Evolutionary conservation across 179 eudicot genomes (phyloP).

Genomic region (Actinidia chinensis): DNA sequence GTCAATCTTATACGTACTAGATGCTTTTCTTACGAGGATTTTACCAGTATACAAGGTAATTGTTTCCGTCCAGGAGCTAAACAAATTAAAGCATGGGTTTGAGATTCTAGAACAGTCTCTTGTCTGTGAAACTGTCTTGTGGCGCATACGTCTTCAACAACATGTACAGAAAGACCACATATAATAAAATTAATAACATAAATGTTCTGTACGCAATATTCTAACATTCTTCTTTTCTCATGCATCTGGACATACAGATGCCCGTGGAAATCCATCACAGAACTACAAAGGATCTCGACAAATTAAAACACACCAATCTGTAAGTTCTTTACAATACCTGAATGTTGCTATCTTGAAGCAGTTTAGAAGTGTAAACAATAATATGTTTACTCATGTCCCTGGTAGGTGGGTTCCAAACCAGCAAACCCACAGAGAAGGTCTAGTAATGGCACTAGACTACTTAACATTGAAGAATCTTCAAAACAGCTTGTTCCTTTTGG

Average conservation of each 20-base stretch:
- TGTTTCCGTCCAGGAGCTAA: too few species aligned
- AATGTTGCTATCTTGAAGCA: background rate
- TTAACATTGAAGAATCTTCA: slow-evolving; percentile 34
- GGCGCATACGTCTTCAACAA: too few species aligned
- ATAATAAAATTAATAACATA: too few species aligned
- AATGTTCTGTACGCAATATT: background rate
- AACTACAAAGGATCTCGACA: slow-evolving; percentile 47
- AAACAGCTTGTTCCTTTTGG: slow-evolving; percentile 60
- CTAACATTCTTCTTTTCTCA: background rate
- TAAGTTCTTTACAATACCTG: slow-evolving; percentile 29
- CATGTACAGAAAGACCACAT: too few species aligned
- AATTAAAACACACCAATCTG: slow-evolving; percentile 44
- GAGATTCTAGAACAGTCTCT: too few species aligned
- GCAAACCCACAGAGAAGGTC: slow-evolving; percentile 40
- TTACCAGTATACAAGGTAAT: too few species aligned
- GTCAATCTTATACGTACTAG: background rate
- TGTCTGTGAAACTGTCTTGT: too few species aligned
- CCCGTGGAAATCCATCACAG: slow-evolving; percentile 39
- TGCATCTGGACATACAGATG: slow-evolving; percentile 34
- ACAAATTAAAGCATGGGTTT: too few species aligned
- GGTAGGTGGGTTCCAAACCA: slow-evolving; percentile 41
- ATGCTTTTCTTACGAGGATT: background rate
- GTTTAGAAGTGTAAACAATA: background rate
- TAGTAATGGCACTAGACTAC: slow-evolving; percentile 28
- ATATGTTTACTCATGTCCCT: background rate